phyloP scores from a whole-genome alignment of 176 grass and related monocot genomes.

The Phragmites australis region DNA sequence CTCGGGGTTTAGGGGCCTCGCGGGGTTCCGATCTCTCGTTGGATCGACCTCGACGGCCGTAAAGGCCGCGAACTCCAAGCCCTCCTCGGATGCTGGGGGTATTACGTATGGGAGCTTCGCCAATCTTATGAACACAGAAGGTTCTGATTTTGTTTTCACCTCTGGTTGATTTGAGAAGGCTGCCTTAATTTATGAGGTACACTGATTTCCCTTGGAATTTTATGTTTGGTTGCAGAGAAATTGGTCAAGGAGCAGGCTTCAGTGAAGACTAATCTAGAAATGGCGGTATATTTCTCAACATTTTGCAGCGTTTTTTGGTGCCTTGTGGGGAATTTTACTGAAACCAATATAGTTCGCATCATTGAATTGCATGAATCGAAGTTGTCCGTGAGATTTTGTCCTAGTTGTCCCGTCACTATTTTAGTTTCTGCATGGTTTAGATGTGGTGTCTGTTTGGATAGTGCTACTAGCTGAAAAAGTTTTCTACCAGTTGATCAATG shows the following conservation, averaged over 20 bases:
- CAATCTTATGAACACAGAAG: constrained; percentile 94
- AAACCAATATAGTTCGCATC: not conserved
- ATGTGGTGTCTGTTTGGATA: constrained; percentile 5
- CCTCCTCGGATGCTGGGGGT: constrained; percentile 62
- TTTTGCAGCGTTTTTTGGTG: constrained; percentile 5
- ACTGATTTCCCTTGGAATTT: constrained; percentile 32
- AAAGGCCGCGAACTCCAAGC: constrained; percentile 51
- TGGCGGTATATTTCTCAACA: constrained; percentile 65
- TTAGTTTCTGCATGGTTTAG: constrained; percentile 8
- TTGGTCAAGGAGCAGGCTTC: constrained; percentile 90
- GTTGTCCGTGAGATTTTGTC: constrained; percentile 10
- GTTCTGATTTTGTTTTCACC: constrained; percentile 33
- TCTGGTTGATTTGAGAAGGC: constrained; percentile 7
- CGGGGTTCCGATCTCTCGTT: constrained; percentile 63
- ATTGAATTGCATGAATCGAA: constrained; percentile 20
- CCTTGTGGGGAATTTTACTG: constrained; percentile 18
- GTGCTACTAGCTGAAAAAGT: constrained; percentile 2
- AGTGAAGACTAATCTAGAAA: constrained; percentile 88
- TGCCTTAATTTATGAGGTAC: constrained; percentile 7
- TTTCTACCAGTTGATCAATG: constrained; percentile 23
- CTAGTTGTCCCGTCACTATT: not conserved
- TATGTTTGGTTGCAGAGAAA: constrained; percentile 68
- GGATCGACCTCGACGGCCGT: constrained; percentile 51
- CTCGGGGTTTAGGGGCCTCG: constrained; percentile 53
- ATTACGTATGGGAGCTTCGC: constrained; percentile 80